These are phyloP conservation scores for Achaetomiella virescens DNA, from an alignment of 495 filamentous ascomycete species.

Conservation along the genomic window DNA sequence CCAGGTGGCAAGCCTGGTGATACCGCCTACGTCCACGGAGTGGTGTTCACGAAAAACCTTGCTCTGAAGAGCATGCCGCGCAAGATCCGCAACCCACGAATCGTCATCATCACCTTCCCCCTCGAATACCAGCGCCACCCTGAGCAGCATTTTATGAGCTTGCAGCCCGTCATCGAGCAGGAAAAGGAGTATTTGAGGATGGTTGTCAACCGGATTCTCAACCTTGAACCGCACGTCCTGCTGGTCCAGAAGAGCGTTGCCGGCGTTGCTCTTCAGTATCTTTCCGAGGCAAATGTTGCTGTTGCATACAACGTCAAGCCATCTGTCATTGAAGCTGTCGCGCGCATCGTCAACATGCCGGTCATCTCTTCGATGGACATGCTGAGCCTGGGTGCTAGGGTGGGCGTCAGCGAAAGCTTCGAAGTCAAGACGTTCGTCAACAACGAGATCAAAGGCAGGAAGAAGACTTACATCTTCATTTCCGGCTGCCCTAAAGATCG, in stretches of 20 bases:
- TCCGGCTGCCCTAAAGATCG: conserved; percentile 89
- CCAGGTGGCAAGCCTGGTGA: conserved; percentile 84
- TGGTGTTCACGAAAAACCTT: conserved; percentile 95
- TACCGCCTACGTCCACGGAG: conserved; percentile 87
- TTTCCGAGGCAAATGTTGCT: conserved; percentile 81
- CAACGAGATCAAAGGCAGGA: conserved; percentile 59
- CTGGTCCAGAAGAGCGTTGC: conserved; percentile 88
- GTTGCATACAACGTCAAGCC: conserved; percentile 94
- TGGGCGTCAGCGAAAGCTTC: conserved; percentile 77
- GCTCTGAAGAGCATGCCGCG: conserved; percentile 94
- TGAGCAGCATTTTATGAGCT: conserved; percentile 95
- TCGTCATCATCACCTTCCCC: conserved; percentile 89
- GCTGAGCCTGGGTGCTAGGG: conserved; percentile 71
- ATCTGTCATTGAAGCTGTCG: conserved; percentile 90
- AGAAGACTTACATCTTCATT: conserved; percentile 93
- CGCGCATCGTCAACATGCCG: conserved; percentile 80
- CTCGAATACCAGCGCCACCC: conserved; percentile 90
- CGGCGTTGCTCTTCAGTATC: conserved; percentile 78
- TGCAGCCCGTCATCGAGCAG: conserved; percentile 94
- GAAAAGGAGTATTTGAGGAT: conserved; percentile 93
- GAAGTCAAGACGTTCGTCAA: conserved; percentile 94
- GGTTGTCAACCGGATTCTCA: conserved; percentile 85
- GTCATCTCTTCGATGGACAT: conserved; percentile 96
- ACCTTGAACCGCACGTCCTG: conserved; percentile 74
- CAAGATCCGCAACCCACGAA: conserved; percentile 74